Conservation (phyloP, 2,329 filamentous ascomycete species). For the Tothia fuscella region DNA sequence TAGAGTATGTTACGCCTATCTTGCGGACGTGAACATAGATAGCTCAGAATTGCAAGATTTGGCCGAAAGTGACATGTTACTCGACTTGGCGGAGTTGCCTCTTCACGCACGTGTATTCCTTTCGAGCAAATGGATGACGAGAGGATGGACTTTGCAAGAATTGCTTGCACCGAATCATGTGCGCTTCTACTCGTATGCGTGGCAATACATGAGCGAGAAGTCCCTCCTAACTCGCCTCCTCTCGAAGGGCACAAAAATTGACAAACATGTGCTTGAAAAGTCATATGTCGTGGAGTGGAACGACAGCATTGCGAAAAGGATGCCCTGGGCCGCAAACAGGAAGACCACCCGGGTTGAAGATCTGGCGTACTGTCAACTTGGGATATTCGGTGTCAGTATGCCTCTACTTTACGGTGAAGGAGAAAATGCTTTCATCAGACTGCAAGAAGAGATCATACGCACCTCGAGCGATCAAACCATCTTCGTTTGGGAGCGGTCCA, state of each 20-base stretch:
- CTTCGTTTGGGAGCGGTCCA: constrained; percentile 14
- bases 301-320: neutral
- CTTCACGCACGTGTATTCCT: constrained; percentile 11
- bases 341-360: constrained; percentile 6
- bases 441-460: constrained; percentile 6
- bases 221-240: neutral
- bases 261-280: neutral
- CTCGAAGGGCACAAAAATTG: neutral
- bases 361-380: constrained; percentile 7
- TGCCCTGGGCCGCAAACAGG: constrained; percentile 9
- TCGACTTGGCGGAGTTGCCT: constrained; percentile 1
- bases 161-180: constrained; percentile 15
- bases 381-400: constrained; percentile 8
- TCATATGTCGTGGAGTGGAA: neutral
- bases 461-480: neutral
- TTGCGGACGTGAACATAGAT: constrained; percentile 3
- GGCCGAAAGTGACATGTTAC: too few species aligned
- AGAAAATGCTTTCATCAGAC: constrained; percentile 4
- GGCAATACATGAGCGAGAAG: neutral
- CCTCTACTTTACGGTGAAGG: constrained; percentile 8
- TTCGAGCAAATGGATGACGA: constrained; percentile 13
- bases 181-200: constrained; percentile 16
- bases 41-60: neutral
- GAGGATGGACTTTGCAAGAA: constrained; percentile 15
- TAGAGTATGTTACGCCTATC: constrained; percentile 9